Evolutionary conservation across 208 protist species (phyloP), one percentile per base, ranked within the genome.

Genomic region (Angomonas ambiguus): DNA sequence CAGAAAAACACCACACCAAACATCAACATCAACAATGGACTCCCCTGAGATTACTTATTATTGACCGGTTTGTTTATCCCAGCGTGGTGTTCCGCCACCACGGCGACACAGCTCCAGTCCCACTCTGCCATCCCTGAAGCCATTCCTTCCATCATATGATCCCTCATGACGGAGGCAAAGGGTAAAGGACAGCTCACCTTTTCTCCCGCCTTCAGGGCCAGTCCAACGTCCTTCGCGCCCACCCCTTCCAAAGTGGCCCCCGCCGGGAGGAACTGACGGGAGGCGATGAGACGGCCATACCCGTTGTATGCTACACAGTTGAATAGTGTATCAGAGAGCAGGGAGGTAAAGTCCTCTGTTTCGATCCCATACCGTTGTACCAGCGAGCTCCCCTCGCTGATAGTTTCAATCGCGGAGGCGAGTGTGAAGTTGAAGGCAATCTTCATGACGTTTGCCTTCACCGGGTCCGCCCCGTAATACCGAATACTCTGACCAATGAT

Each of bases 381-480:
- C 28, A 78, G 59, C 48, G 72, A 66, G 16, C 61, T 48, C 0
- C 72, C 72, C 35, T 78, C 62, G 16, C 56, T 13, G 24, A 78
- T 64, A 6, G 67, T 56, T 28, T 78, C 72, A 25, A 78, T 64
- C 28, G 62, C 57, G 28, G 45, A 53, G 53, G 64, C 51, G 30
- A 78, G 42, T 32, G 64, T 71, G 34, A 77, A 69, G 72, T 77
- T 77, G 62, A 77, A 77, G 62, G 72, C 67, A 49, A 77, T 77
- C 62, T 77, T 77, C 55, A 77, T 72, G 25, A 77, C 62, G 16
- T 38, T 61, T 3, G 66, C 65, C 72, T 69, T 63, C 33, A 68
- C 59, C 38, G 62, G 48, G 22, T 59, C 72, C 22, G 68, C 33
- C 28, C 72, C 72, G 51, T 69, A 77, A 49, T 72, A 53, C 35